Evolutionary conservation across 345 rosid species (phyloP), one percentile per base, ranked within the genome.

Genomic region (Rhodamnia argentea): DNA sequence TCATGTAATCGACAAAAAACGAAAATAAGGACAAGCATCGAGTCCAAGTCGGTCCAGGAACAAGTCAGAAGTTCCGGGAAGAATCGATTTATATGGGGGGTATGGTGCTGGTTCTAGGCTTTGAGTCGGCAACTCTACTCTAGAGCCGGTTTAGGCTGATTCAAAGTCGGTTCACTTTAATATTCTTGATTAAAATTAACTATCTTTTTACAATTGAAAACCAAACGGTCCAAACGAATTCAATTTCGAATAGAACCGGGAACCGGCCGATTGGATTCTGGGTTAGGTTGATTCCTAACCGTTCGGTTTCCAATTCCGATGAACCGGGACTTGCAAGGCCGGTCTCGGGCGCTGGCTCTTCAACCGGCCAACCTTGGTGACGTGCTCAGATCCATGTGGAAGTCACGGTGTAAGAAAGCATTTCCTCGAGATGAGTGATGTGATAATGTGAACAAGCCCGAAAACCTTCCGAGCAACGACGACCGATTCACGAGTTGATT

Each of bases 91-190:
- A 70, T 16, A 70, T 32, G 6, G 23, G 23, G 44, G 76, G 23
- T 32, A 37, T 0, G 11, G 2, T 32, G 24, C 1, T 18, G 3
- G 47, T 18, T 70, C 13, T 32, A 18, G 24, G 47, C 6, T 70
- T 5, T 4, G 78, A 32, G 2, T 32, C 6, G 0, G 13, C 13
- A 16, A 2, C 20, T 64, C 3, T 29, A 16, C 12, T 4, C 3
- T 0, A 32, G 24, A 32, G 40, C 7, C 1, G 0, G 1, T 70
- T 18, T 18, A 2, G 3, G 6, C 42, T 1, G 0, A 0, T 32
- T 18, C 11, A 70, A 32, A 37, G 20, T 5, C 7, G 3, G 1
- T 70, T 70, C 47, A 9, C 78, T 40, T 37, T 11, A 18, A 16
- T 0, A 0, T 8, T 32, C 1, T 32, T 20, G 5, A 64, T 32